A percentile compares a stretch with the other conserved stretches of the same genome.
Evolutionary conservation across 1,284 basidiomycete genomes (phyloP).

Genomic region (Trametes hirsuta): DNA sequence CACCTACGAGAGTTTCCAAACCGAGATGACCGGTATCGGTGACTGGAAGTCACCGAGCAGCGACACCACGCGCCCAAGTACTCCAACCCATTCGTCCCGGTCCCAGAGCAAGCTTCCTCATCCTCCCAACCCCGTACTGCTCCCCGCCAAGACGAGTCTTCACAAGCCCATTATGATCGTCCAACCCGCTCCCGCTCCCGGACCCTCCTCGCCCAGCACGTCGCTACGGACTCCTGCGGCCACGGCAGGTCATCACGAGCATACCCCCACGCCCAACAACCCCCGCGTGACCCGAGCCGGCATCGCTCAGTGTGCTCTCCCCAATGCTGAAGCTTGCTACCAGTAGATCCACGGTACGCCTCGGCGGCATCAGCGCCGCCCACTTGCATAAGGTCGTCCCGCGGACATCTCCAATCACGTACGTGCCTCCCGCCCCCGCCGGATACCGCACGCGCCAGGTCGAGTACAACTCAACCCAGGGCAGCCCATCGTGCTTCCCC

Average conservation of each 20-base stretch:
- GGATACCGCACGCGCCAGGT: constrained; percentile 14
- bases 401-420: constrained; percentile 17
- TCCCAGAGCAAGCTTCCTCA: constrained; percentile 9
- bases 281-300: constrained; percentile 7
- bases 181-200: constrained; percentile 21
- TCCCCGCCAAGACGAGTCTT: constrained; percentile 13
- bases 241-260: constrained; percentile 14
- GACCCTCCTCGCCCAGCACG: constrained; percentile 10
- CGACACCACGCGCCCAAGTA: constrained; percentile 28
- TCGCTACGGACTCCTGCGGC: background rate
- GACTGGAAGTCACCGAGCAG: constrained; percentile 43
- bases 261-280: constrained; percentile 17
- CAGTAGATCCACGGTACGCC: constrained; percentile 13
- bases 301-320: constrained; percentile 15
- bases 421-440: constrained; percentile 9
- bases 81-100: constrained; percentile 30
- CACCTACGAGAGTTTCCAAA: constrained; percentile 47
- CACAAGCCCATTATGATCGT: constrained; percentile 11
- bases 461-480: constrained; percentile 26
- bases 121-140: constrained; percentile 11
- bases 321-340: constrained; percentile 17
- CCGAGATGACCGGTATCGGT: constrained; percentile 46
- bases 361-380: constrained; percentile 11
- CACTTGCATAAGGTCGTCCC: constrained; percentile 10
- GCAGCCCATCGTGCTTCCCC: constrained; percentile 32